A percentile compares a stretch with the other conserved stretches of the same genome.
These are phyloP conservation scores for Elongisporangium undulatum DNA, from an alignment of 352 stramenopile species.

Conservation along the genomic window DNA sequence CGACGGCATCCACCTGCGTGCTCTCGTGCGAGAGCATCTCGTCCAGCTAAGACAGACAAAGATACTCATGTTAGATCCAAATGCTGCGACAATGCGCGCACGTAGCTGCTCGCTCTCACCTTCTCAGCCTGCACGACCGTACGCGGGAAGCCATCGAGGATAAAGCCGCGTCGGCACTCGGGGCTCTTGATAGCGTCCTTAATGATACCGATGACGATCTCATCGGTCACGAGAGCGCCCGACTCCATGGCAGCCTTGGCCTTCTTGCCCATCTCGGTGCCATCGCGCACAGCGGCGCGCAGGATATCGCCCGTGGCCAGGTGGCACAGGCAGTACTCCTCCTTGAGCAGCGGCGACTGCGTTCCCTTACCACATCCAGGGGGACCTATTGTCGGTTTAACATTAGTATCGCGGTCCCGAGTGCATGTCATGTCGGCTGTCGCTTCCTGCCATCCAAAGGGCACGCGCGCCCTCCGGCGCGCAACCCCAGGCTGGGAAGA, in stretches of 20 bases:
- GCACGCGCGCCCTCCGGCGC: background rate
- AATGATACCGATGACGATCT: slow-evolving; percentile 99
- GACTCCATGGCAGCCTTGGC: slow-evolving; percentile 98
- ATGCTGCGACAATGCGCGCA: background rate
- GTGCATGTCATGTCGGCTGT: background rate
- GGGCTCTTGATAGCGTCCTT: slow-evolving; percentile 96
- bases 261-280: slow-evolving; percentile 97
- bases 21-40: slow-evolving; percentile 93
- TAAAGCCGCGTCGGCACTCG: slow-evolving; percentile 98
- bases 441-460: background rate
- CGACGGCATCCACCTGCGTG: slow-evolving; percentile 85
- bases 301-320: slow-evolving; percentile 99
- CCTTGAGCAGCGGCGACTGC: slow-evolving; percentile 97
- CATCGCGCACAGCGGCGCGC: slow-evolving; percentile 93
- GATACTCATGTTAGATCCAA: background rate
- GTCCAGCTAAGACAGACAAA: slow-evolving; percentile 77
- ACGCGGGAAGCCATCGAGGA: slow-evolving; percentile 99
- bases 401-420: background rate
- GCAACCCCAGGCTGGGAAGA: background rate
- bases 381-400: slow-evolving; percentile 46
- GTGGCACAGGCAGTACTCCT: slow-evolving; percentile 97
- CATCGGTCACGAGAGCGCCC: slow-evolving; percentile 92
- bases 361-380: slow-evolving; percentile 98
- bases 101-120: slow-evolving; percentile 20
- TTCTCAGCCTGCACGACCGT: slow-evolving; percentile 97